A percentile compares a stretch with the other conserved stretches of the same genome.
phyloP scores from a whole-genome alignment of 2,329 filamentous ascomycete genomes.

The Annulohypoxylon truncatum region DNA sequence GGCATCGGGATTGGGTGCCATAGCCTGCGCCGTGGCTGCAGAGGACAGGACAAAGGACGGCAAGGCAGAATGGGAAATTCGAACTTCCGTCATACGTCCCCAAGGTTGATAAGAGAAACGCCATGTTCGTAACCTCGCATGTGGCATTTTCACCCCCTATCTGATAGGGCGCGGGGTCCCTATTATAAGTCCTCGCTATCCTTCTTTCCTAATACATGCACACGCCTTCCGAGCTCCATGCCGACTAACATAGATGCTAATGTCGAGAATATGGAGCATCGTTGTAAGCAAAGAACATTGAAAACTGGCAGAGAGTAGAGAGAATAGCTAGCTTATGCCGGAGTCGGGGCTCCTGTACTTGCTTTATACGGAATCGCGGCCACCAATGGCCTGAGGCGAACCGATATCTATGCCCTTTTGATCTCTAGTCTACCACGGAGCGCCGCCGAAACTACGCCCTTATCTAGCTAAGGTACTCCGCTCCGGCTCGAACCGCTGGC shows the following conservation, averaged over 20 bases:
- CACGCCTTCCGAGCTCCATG: conserved; percentile 12
- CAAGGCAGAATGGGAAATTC: conserved; percentile 26
- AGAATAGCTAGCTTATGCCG: background rate
- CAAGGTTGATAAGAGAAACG: conserved; percentile 17
- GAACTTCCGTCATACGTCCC: conserved; percentile 4
- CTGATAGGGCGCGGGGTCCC: conserved; percentile 24
- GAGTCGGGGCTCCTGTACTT: conserved; percentile 7
- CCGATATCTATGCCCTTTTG: conserved; percentile 3
- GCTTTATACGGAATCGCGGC: conserved; percentile 6
- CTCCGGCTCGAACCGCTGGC: conserved; percentile 18
- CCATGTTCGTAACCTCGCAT: conserved; percentile 20
- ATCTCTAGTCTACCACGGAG: conserved; percentile 24
- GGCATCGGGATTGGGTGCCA: conserved; percentile 30
- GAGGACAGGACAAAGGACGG: conserved; percentile 5
- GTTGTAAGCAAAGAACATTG: background rate
- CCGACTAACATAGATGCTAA: background rate
- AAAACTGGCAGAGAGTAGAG: background rate
- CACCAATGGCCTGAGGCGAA: conserved; percentile 12
- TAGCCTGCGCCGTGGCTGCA: conserved; percentile 6
- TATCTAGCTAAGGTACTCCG: conserved; percentile 27
- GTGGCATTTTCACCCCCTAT: background rate
- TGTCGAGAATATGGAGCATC: background rate
- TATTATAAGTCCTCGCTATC: background rate
- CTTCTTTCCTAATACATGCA: conserved; percentile 6
- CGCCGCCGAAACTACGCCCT: conserved; percentile 16